A percentile compares a stretch with the other conserved stretches of the same genome.
Evolutionary conservation across 2,329 filamentous ascomycete genomes (phyloP).

Genomic region (Fusarium sp.): DNA sequence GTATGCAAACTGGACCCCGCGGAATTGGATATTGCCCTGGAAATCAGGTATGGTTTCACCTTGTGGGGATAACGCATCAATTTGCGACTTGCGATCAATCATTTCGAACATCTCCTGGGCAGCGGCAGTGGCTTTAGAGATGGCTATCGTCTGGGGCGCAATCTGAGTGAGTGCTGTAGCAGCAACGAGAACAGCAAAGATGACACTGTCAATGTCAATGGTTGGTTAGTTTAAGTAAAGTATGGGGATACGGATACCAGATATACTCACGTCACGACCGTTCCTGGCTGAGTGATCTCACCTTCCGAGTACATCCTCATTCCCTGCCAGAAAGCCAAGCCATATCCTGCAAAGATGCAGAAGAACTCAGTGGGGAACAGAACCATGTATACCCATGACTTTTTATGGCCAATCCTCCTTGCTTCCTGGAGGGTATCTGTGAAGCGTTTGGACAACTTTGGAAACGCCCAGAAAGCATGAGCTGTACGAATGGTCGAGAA

Average conservation of each 20-base stretch:
- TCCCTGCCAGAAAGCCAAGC: slow-evolving; percentile 64
- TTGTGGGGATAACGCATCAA: slow-evolving; percentile 56
- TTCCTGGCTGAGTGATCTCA: slow-evolving; percentile 58
- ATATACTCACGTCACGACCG: slow-evolving; percentile 57
- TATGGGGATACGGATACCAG: rapidly evolving
- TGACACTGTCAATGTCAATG: slow-evolving; percentile 50
- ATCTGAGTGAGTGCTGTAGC: slow-evolving; percentile 59
- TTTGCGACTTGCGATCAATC: slow-evolving; percentile 57
- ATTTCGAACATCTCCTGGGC: slow-evolving; percentile 60
- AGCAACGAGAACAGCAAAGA: slow-evolving; percentile 60
- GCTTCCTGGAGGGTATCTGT: slow-evolving; percentile 56
- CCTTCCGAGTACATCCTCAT: slow-evolving; percentile 58
- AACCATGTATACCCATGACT: slow-evolving; percentile 56
- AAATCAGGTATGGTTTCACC: slow-evolving; percentile 49
- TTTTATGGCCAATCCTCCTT: slow-evolving; percentile 54
- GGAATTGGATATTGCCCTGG: slow-evolving; percentile 60
- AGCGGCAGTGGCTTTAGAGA: slow-evolving; percentile 60
- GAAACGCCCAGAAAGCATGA: slow-evolving; percentile 62
- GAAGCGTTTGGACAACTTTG: slow-evolving; percentile 56
- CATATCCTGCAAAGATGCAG: slow-evolving; percentile 60
- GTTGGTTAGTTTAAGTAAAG: not conserved
- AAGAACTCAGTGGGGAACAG: slow-evolving; percentile 61
- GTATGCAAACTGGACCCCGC: slow-evolving; percentile 64
- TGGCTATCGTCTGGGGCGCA: slow-evolving; percentile 58
- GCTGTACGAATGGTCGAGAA: slow-evolving; percentile 61